Evolutionary conservation across 306 rosid species (phyloP).

Genomic region (Prunus mume): DNA sequence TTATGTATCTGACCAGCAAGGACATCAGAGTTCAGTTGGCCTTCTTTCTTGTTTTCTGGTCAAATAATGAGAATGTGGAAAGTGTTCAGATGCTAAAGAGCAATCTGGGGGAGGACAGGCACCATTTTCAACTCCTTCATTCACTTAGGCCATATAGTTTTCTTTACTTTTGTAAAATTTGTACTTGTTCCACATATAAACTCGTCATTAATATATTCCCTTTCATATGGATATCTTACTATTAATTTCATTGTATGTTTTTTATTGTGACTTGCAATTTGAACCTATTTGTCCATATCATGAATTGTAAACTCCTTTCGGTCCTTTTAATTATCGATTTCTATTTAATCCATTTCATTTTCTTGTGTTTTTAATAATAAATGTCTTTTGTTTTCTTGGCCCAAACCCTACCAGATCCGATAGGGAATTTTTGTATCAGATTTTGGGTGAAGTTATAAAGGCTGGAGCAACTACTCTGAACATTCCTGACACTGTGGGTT

Average conservation of each 20-base stretch:
- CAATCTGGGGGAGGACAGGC: background rate
- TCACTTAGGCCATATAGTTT: background rate
- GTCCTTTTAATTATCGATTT: background rate
- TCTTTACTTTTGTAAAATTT: background rate
- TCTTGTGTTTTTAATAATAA: background rate
- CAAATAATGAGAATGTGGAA: too few relatives aligned
- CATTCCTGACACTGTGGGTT: conserved; percentile 97
- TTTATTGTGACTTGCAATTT: background rate
- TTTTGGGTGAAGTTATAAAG: conserved; percentile 86
- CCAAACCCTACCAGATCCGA: conserved; percentile 60
- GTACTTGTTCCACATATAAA: too few relatives aligned
- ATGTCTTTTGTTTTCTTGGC: conserved; percentile 5
- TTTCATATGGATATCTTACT: background rate
- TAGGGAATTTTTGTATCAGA: conserved; percentile 75
- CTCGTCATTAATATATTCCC: background rate
- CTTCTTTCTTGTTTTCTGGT: too few relatives aligned
- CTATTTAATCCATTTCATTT: background rate
- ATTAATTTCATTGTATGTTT: background rate
- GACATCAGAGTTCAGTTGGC: background rate
- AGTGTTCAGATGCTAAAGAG: background rate
- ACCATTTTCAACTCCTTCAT: background rate
- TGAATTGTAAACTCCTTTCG: background rate
- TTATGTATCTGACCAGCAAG: background rate
- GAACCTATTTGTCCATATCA: background rate
- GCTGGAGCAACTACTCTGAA: conserved; percentile 97